Base-by-base conservation (phyloP, 768 basidiomycete species). In the Boletus tomentosulus region DNA sequence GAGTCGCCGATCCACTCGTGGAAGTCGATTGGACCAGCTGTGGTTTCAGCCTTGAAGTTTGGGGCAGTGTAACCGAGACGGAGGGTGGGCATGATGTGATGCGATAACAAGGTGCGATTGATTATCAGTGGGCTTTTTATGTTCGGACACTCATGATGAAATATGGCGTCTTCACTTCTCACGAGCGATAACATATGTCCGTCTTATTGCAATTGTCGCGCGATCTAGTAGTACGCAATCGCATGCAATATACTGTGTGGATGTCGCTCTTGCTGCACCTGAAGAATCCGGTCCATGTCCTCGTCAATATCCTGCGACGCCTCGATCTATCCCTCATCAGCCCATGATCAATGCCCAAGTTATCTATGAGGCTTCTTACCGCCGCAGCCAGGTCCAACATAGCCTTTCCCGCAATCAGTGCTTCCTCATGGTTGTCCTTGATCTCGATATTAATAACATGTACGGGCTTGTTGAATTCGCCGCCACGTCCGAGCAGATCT, bases 381-480 rank as follows among this genome's bases (percentile, higher is more conserved):
- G 94, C 88, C 46, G 83, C 77, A 8, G 92, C 93, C 22, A 99
- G 76, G 64, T 96, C 95, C 28, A 98, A 76, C 67, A 98, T 94
- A 2, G 96, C 94, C 69, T 86, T 91, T 16, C 97, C 96, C 25
- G 97, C 97, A 59, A 98, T 92, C 45, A 89, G 76, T 1, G 97
- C 97, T 71, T 99, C 97, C 77, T 98, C 97, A 62, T 98, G 95
- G 66, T 97, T 98, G 72, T 99, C 97, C 75, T 91, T 97, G 72
- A 98, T 98, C 67, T 99, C 97, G 56, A 98, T 83, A 71, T 99
- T 99, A 65, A 99, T 91, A 41, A 99, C 71, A 70, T 99, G 97
- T 16, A 98, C 93, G 2, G 95, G 89, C 56, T 86, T 86, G 74
- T 93, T 98, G 65, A 85, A 86, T 53, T 98, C 95, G 4, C 97